A percentile compares a stretch with the other conserved stretches of the same genome.
These are phyloP conservation scores for Achaetomiella virescens DNA, from an alignment of 495 filamentous ascomycete genomes.

Conservation along the genomic window DNA sequence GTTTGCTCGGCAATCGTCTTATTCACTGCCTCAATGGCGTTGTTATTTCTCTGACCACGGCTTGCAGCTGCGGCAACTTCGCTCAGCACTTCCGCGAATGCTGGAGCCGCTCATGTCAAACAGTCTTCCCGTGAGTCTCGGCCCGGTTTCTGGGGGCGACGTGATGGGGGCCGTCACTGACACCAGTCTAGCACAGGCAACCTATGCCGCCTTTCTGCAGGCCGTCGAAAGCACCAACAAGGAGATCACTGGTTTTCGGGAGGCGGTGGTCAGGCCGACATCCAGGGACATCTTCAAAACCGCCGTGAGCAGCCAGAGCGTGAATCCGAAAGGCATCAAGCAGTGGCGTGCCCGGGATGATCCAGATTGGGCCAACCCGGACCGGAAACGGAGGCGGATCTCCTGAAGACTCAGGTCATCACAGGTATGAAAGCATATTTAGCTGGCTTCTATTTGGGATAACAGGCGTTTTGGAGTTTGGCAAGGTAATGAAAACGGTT, in stretches of 20 bases:
- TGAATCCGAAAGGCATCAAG: constrained; percentile 43
- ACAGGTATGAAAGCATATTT: no score
- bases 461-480: constrained; percentile 3
- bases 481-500: background rate
- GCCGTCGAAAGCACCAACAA: constrained; percentile 32
- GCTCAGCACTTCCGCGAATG: constrained; percentile 43
- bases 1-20: constrained; percentile 6
- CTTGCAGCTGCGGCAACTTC: constrained; percentile 36
- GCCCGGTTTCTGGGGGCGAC: background rate
- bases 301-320: constrained; percentile 38
- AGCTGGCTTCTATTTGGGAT: background rate
- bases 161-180: constrained; percentile 9
- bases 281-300: constrained; percentile 37
- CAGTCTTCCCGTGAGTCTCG: constrained; percentile 33
- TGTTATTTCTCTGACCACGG: constrained; percentile 16
- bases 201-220: constrained; percentile 34
- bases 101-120: constrained; percentile 36
- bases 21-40: background rate
- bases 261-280: constrained; percentile 34
- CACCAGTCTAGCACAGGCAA: constrained; percentile 30
- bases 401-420: background rate
- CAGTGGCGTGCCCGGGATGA: constrained; percentile 45
- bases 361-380: constrained; percentile 38
- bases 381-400: constrained; percentile 4
- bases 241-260: constrained; percentile 40